Evolutionary conservation across 805 yeast species (phyloP).

Genomic region (Blastobotrys americana): DNA sequence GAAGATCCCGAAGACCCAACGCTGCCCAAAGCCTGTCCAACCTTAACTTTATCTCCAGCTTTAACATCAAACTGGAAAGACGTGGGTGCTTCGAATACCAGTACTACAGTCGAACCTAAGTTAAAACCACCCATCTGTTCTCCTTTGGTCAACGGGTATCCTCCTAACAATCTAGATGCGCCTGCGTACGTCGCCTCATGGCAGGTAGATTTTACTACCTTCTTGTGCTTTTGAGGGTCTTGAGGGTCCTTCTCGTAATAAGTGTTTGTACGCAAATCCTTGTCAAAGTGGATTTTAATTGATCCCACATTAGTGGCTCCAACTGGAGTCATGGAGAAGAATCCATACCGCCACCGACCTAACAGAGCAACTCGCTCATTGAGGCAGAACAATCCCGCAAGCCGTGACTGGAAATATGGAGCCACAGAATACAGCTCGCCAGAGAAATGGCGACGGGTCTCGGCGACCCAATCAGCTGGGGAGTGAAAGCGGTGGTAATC

Average conservation of each 20-base stretch:
- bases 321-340: conserved; percentile 97
- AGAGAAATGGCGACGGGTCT: conserved; percentile 86
- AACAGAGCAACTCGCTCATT: conserved; percentile 93
- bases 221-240: conserved; percentile 26
- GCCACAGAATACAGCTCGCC: conserved; percentile 96
- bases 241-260: conserved; percentile 34
- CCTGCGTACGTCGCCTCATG: conserved; percentile 88
- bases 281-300: conserved; percentile 84
- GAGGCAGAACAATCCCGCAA: conserved; percentile 78
- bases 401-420: conserved; percentile 86
- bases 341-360: conserved; percentile 96
- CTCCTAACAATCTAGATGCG: conserved; percentile 70
- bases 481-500: conserved; percentile 97
- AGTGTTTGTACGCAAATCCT: conserved; percentile 78
- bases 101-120: conserved; percentile 92
- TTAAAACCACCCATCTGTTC: conserved; percentile 96
- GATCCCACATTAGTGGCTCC: conserved; percentile 99
- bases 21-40: conserved; percentile 56
- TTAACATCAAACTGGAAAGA: conserved; percentile 62
- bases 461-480: conserved; percentile 93
- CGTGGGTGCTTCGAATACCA: conserved; percentile 92
- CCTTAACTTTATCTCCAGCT: conserved; percentile 68
- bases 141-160: conserved; percentile 83
- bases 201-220: conserved; percentile 66
- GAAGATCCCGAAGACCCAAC: not conserved